These are phyloP conservation scores for Kitagawia praeruptora DNA, from an alignment of 129 eudicot genomes.

Conservation along the genomic window DNA sequence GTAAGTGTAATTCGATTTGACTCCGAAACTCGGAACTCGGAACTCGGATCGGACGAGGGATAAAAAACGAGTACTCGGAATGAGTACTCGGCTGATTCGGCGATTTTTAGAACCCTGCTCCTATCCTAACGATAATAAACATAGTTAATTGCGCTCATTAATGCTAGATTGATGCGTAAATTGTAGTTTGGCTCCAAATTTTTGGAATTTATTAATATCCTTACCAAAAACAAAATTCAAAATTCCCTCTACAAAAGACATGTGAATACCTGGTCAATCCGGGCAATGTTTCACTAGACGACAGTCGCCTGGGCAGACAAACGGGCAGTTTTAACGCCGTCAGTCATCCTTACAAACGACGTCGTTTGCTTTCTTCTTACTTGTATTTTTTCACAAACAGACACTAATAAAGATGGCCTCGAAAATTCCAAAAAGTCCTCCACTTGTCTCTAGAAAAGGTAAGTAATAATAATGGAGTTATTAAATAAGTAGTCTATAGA, in stretches of 20 bases:
- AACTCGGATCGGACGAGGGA: too few species aligned
- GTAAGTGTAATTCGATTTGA: too few species aligned
- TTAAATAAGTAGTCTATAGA: neutral
- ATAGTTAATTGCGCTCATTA: too few species aligned
- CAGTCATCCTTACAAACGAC: neutral
- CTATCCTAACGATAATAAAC: too few species aligned
- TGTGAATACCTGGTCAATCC: neutral
- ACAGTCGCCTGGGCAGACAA: neutral
- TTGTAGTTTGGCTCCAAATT: too few species aligned
- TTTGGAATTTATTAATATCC: too few species aligned
- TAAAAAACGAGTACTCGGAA: too few species aligned
- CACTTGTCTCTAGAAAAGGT: neutral
- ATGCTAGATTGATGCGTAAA: too few species aligned
- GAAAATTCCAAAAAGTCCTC: constrained; percentile 8
- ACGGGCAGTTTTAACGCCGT: neutral
- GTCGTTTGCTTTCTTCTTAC: neutral
- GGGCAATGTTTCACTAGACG: neutral
- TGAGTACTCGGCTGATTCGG: too few species aligned
- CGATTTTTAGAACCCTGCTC: too few species aligned
- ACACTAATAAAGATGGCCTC: neutral
- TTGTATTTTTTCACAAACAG: neutral
- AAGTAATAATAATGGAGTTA: neutral
- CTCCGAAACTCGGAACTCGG: too few species aligned
- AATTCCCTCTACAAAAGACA: neutral
- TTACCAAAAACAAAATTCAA: neutral